Evolutionary conservation across 495 filamentous ascomycete genomes (phyloP).

Genomic region (Thozetella sp.): DNA sequence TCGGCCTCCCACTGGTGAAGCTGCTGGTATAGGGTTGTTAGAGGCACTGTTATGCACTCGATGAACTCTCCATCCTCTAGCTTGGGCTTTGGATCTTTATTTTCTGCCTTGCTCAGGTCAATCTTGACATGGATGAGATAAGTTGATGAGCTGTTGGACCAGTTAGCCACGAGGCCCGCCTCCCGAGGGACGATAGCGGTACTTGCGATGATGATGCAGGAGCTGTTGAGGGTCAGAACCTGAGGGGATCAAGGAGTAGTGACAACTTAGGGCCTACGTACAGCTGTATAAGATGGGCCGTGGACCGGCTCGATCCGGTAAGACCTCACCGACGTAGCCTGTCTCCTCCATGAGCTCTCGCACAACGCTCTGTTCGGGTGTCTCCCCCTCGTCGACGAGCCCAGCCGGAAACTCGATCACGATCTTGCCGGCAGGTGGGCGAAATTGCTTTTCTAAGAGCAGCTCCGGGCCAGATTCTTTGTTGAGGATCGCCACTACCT

Average conservation of each 20-base stretch:
- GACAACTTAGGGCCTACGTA: slow-evolving; percentile 25
- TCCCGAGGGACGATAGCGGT: not conserved
- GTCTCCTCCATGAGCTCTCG: slow-evolving; percentile 82
- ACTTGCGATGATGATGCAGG: slow-evolving; percentile 34
- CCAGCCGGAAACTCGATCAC: slow-evolving; percentile 78
- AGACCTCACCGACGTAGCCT: slow-evolving; percentile 69
- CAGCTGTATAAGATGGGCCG: slow-evolving; percentile 77
- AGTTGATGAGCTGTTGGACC: slow-evolving; percentile 65
- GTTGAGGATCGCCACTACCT: slow-evolving; percentile 72
- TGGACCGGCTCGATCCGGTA: slow-evolving; percentile 24
- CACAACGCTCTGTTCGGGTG: slow-evolving; percentile 67
- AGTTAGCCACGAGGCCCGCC: not conserved
- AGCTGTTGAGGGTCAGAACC: slow-evolving; percentile 14
- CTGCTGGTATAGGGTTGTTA: slow-evolving; percentile 57
- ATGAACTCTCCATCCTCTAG: slow-evolving; percentile 80
- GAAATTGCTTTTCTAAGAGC: slow-evolving; percentile 75
- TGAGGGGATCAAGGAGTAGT: not conserved
- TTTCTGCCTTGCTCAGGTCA: slow-evolving; percentile 56
- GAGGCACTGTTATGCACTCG: slow-evolving; percentile 67
- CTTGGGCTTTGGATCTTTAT: slow-evolving; percentile 63
- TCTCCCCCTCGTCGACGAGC: slow-evolving; percentile 72
- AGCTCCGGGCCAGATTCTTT: slow-evolving; percentile 50
- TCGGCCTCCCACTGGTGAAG: slow-evolving; percentile 58
- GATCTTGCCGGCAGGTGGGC: slow-evolving; percentile 71
- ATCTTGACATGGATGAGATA: slow-evolving; percentile 70